Evolutionary conservation across 805 yeast genomes (phyloP).

Genomic region (Pachysolen tannophilus): DNA sequence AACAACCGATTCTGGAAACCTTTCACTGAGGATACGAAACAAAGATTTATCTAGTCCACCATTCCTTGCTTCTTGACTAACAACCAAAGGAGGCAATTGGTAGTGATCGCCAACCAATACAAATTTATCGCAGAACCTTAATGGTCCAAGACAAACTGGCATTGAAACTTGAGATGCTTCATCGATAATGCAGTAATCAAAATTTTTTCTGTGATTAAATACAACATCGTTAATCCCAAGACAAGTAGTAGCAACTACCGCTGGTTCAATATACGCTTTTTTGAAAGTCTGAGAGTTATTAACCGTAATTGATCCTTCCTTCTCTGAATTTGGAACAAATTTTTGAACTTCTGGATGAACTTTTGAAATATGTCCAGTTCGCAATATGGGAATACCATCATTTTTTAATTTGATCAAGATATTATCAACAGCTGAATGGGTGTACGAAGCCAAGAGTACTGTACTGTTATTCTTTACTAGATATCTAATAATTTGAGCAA

Average conservation of each 20-base stretch:
- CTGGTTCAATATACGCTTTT: constrained; percentile 42
- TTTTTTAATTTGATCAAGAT: constrained; percentile 65
- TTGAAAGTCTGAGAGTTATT: constrained; percentile 37
- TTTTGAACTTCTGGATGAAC: constrained; percentile 56
- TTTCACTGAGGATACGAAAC: constrained; percentile 66
- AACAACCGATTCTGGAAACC: constrained; percentile 66
- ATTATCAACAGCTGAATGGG: constrained; percentile 96
- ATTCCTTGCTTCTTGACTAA: constrained; percentile 52
- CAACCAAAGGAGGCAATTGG: constrained; percentile 86
- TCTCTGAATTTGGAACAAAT: constrained; percentile 39
- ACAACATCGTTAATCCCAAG: constrained; percentile 62
- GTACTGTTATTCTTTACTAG: constrained; percentile 55
- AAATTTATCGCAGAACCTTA: constrained; percentile 69
- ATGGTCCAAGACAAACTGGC: constrained; percentile 87
- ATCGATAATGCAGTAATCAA: constrained; percentile 92
- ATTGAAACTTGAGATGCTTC: constrained; percentile 95
- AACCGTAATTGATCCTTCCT: constrained; percentile 18
- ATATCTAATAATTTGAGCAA: constrained; percentile 61
- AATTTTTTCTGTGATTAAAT: constrained; percentile 43
- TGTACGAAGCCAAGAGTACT: constrained; percentile 75
- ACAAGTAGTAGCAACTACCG: constrained; percentile 85
- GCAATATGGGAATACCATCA: constrained; percentile 39
- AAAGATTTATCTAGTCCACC: constrained; percentile 69
- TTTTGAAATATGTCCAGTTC: constrained; percentile 56
- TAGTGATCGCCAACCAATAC: constrained; percentile 94